Evolutionary conservation across 1,284 basidiomycete species (phyloP).

Genomic region (Rhodotorula sp.): DNA sequence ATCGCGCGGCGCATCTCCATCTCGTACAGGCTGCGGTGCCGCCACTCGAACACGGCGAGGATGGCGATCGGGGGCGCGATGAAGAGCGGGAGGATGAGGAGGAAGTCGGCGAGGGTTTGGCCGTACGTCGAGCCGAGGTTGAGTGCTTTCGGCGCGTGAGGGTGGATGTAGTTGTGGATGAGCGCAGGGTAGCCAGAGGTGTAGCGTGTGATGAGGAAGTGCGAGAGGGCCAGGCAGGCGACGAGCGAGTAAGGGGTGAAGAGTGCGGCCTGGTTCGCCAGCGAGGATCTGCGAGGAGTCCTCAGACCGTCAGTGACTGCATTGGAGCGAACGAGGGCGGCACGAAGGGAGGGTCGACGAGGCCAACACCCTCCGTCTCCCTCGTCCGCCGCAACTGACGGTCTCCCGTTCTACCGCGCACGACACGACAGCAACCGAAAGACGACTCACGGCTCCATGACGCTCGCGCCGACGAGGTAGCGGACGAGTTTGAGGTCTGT

Average conservation of each 20-base stretch:
- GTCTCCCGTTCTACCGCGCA: not conserved
- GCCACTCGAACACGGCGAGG: constrained; percentile 35
- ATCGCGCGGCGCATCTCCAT: constrained; percentile 34
- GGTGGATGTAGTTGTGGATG: constrained; percentile 18
- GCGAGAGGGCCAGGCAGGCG: constrained; percentile 13
- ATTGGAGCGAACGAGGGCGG: not conserved
- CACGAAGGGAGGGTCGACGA: not conserved
- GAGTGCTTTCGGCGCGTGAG: constrained; percentile 3
- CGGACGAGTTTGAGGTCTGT: constrained; percentile 30
- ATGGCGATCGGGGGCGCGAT: constrained; percentile 30
- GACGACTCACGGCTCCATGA: constrained; percentile 35
- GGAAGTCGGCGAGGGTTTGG: constrained; percentile 14
- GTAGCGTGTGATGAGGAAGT: constrained; percentile 20
- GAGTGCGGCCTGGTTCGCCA: constrained; percentile 31
- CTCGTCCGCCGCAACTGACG: not conserved
- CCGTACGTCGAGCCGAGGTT: not conserved
- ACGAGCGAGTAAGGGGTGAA: constrained; percentile 24
- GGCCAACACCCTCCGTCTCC: not conserved
- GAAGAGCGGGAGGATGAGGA: constrained; percentile 30
- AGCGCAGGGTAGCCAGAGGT: constrained; percentile 26
- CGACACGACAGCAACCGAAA: too few relatives aligned
- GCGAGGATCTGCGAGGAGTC: constrained; percentile 16
- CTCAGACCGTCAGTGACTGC: not conserved
- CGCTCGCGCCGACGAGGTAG: constrained; percentile 31
- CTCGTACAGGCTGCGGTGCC: constrained; percentile 35